These are phyloP conservation scores for Epichloe hybrida DNA, from an alignment of 2,329 filamentous ascomycete species.

Conservation along the genomic window DNA sequence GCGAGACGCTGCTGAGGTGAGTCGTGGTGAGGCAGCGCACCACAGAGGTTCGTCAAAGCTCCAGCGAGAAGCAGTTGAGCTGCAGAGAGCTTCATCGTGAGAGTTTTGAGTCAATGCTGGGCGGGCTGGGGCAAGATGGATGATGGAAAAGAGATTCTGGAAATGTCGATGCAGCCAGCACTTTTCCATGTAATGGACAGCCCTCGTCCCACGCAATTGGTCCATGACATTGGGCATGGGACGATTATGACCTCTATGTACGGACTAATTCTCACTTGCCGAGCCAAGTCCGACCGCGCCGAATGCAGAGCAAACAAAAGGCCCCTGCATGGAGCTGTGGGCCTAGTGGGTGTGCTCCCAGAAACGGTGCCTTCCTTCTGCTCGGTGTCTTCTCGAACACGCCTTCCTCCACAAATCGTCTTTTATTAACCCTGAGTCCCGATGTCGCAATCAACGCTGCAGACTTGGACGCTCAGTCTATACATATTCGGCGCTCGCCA, in stretches of 20 bases:
- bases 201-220: no score
- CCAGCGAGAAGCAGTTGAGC: slow-evolving; percentile 15
- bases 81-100: slow-evolving; percentile 15
- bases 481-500: no score
- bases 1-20: slow-evolving; percentile 41
- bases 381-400: background rate
- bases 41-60: slow-evolving; percentile 9
- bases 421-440: background rate
- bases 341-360: no score
- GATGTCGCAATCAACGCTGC: background rate
- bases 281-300: slow-evolving; percentile 6
- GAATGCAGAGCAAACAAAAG: background rate
- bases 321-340: no score
- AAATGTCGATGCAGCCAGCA: no score
- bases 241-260: background rate
- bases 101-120: background rate
- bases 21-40: slow-evolving; percentile 25
- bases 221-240: background rate
- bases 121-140: background rate
- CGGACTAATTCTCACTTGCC: background rate
- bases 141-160: background rate
- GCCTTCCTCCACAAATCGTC: background rate
- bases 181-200: no score
- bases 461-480: no score
- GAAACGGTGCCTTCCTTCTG: no score